Conservation (phyloP, 2,329 filamentous ascomycete species). For the Diaporthe humulicola region DNA sequence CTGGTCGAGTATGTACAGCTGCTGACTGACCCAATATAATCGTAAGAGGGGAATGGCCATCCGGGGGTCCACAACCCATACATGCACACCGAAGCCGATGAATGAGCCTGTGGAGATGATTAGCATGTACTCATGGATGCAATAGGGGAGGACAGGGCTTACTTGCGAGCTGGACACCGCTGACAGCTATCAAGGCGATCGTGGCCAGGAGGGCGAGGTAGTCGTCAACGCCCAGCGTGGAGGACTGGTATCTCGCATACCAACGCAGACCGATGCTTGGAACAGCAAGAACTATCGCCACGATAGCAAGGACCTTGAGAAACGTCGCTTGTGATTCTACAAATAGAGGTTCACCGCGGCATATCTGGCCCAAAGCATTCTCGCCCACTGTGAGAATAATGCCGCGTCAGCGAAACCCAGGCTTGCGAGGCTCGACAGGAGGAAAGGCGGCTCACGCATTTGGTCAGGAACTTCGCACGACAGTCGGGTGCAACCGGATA, state of each 20-base stretch:
- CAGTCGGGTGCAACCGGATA: constrained; percentile 29
- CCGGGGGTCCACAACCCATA: constrained; percentile 31
- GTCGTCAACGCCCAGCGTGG: constrained; percentile 32
- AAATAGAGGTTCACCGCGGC: constrained; percentile 11
- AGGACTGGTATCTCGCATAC: constrained; percentile 26
- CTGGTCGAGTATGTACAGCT: constrained; percentile 32
- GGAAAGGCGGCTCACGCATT: background rate
- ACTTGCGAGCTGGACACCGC: constrained; percentile 24
- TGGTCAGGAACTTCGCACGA: constrained; percentile 28
- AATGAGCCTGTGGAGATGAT: background rate
- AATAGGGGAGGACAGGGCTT: background rate
- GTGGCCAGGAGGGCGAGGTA: constrained; percentile 31
- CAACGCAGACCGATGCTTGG: constrained; percentile 32
- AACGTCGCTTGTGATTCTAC: constrained; percentile 20
- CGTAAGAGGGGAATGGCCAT: constrained; percentile 30
- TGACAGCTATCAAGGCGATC: background rate
- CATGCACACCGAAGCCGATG: constrained; percentile 29
- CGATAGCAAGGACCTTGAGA: constrained; percentile 19
- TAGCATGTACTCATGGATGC: background rate
- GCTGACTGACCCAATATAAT: constrained; percentile 31
- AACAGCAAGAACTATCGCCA: constrained; percentile 9
- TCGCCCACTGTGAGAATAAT: background rate
- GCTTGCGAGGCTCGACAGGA: background rate
- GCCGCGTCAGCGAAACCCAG: background rate
- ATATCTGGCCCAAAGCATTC: background rate